Percentiles rank a stretch among this genome's conserved stretches.
Evolutionary conservation across 2,329 filamentous ascomycete genomes (phyloP).

Genomic region (Claviceps sp.): DNA sequence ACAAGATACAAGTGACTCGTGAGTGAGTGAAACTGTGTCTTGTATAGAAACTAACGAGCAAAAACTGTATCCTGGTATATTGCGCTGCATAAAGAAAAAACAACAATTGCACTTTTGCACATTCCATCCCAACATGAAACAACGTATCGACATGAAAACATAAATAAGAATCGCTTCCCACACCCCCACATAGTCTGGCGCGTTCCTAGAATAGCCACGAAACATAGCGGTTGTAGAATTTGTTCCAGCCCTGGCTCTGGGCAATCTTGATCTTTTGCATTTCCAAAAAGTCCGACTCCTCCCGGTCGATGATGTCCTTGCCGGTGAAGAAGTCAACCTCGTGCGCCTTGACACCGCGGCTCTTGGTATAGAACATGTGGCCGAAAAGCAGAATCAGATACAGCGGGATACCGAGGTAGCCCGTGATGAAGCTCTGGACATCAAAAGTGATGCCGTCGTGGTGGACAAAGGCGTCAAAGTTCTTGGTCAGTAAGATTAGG

Average conservation of each 20-base stretch:
- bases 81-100: not conserved
- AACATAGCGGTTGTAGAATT: conserved; percentile 25
- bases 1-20: too few species aligned
- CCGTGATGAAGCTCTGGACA: conserved; percentile 66
- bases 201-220: conserved; percentile 22
- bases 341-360: conserved; percentile 39
- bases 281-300: conserved; percentile 56
- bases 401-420: conserved; percentile 63
- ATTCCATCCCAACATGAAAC: too few species aligned
- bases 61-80: not conserved
- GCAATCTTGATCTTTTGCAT: conserved; percentile 17
- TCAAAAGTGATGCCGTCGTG: conserved; percentile 43
- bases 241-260: conserved; percentile 13
- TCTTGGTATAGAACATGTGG: conserved; percentile 46
- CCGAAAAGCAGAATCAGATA: conserved; percentile 58
- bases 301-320: conserved; percentile 59
- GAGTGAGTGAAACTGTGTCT: too few species aligned
- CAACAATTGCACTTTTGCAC: too few species aligned
- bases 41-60: not conserved
- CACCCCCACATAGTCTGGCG: not conserved
- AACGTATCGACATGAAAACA: not conserved
- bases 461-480: conserved; percentile 57
- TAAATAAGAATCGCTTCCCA: not conserved
- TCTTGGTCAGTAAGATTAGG: conserved; percentile 69
- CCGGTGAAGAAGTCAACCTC: conserved; percentile 58